phyloP scores from a whole-genome alignment of 2,329 filamentous ascomycete genomes.

The Zopfia rhizophila region DNA sequence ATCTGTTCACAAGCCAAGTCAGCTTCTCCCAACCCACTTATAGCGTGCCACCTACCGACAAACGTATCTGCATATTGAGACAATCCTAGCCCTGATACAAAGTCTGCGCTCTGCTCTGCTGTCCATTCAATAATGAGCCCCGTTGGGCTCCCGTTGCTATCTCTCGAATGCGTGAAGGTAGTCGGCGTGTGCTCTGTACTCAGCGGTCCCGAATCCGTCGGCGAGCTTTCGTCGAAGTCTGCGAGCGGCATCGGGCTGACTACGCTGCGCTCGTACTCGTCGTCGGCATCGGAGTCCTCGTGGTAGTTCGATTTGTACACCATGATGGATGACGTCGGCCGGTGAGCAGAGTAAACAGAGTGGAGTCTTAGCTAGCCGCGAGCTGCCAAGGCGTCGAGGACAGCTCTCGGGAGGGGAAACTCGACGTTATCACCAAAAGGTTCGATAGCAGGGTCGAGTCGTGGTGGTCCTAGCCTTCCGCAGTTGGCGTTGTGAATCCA shows the following conservation, averaged over 20 bases:
- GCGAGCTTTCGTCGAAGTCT: slow-evolving; percentile 72
- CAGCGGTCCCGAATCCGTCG: slow-evolving; percentile 76
- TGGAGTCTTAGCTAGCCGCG: slow-evolving; percentile 20
- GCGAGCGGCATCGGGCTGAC: slow-evolving; percentile 71
- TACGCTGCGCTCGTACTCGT: slow-evolving; percentile 82
- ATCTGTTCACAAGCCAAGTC: slow-evolving; percentile 64
- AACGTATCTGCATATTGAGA: slow-evolving; percentile 85
- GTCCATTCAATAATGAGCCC: slow-evolving; percentile 84
- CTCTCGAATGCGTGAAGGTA: slow-evolving; percentile 74
- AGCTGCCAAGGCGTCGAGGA: slow-evolving; percentile 37
- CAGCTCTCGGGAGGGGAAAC: slow-evolving; percentile 31
- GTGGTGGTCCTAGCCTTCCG: slow-evolving; percentile 20
- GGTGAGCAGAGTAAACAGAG: slow-evolving; percentile 9
- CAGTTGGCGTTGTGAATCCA: slow-evolving; percentile 28
- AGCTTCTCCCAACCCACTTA: slow-evolving; percentile 4
- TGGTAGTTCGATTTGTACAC: slow-evolving; percentile 68
- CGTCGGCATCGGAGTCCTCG: slow-evolving; percentile 81
- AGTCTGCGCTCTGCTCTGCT: slow-evolving; percentile 89
- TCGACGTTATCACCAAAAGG: slow-evolving; percentile 22
- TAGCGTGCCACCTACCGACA: slow-evolving; percentile 71
- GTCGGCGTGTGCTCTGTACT: slow-evolving; percentile 82
- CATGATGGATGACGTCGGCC: slow-evolving; percentile 31
- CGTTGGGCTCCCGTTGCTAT: slow-evolving; percentile 74
- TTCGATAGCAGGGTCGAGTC: slow-evolving; percentile 22
- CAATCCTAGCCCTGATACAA: slow-evolving; percentile 81